phyloP scores from a whole-genome alignment of 2,329 filamentous ascomycete species.

The Fusarium annulatum region DNA sequence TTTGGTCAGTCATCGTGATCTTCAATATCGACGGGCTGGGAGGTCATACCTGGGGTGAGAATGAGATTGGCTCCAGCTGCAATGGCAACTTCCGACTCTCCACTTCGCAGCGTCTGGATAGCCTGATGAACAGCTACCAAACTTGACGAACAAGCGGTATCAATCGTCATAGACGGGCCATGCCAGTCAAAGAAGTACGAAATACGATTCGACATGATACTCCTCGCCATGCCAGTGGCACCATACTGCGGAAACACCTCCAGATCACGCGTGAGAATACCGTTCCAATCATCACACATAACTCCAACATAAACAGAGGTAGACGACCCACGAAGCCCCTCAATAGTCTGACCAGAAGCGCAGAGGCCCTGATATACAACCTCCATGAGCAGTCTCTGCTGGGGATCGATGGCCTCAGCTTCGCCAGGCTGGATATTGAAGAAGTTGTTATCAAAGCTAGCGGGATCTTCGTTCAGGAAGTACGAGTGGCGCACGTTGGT shows the following conservation, averaged over 20 bases:
- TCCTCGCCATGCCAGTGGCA: not conserved
- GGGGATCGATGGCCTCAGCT: not conserved
- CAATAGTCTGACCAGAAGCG: not conserved
- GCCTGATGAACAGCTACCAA: slow-evolving; percentile 14
- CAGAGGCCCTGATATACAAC: not conserved
- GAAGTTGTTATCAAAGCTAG: slow-evolving; percentile 41
- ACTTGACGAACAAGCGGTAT: slow-evolving; percentile 17
- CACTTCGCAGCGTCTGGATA: not conserved
- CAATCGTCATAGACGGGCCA: slow-evolving; percentile 7
- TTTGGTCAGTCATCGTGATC: accelerated
- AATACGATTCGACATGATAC: slow-evolving; percentile 23
- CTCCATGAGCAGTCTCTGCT: not conserved
- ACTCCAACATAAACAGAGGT: slow-evolving; percentile 16
- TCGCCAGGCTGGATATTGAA: not conserved
- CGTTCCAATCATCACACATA: slow-evolving; percentile 7
- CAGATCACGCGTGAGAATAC: not conserved
- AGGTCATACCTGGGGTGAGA: not conserved
- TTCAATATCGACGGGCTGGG: accelerated
- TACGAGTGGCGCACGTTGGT: not conserved
- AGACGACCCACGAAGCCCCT: not conserved
- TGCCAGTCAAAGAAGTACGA: slow-evolving; percentile 15
- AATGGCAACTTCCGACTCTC: slow-evolving; percentile 1
- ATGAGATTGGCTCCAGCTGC: slow-evolving; percentile 3
- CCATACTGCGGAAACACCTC: not conserved
- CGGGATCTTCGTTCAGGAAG: not conserved